Evolutionary conservation across 2,329 filamentous ascomycete species (phyloP).

Genomic region (Pyrenophora teres): DNA sequence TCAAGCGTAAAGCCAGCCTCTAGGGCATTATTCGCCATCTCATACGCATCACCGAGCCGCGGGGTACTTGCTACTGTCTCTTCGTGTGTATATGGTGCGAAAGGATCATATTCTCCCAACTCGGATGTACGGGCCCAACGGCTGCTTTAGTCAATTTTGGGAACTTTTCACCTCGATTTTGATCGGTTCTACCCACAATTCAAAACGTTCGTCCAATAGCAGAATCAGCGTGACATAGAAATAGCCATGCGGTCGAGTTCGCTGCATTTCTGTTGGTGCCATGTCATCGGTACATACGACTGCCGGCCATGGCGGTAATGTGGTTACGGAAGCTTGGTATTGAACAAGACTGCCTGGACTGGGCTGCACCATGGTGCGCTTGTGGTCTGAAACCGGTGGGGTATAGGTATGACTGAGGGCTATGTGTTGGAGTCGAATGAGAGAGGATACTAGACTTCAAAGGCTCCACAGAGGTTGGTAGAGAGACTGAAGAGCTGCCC

Average conservation of each 20-base stretch:
- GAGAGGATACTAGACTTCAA: not conserved
- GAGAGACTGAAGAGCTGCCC: too few relatives aligned
- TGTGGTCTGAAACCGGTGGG: not conserved
- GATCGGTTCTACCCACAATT: slow-evolving; percentile 16
- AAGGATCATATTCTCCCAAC: slow-evolving; percentile 21
- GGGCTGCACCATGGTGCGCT: not conserved
- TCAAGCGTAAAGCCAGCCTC: slow-evolving; percentile 7
- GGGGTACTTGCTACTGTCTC: not conserved
- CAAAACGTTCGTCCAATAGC: slow-evolving; percentile 13
- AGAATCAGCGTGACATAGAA: slow-evolving; percentile 19
- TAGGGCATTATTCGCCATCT: slow-evolving; percentile 1
- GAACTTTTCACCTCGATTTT: too few relatives aligned
- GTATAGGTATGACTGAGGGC: not conserved
- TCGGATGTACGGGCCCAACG: slow-evolving; percentile 25
- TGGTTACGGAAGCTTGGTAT: slow-evolving; percentile 7
- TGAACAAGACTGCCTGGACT: slow-evolving; percentile 17
- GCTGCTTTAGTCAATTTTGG: slow-evolving; percentile 11
- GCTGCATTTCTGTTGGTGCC: slow-evolving; percentile 11
- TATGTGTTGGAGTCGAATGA: not conserved
- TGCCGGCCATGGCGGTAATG: slow-evolving; percentile 21
- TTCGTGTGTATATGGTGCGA: not conserved
- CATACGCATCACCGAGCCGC: slow-evolving; percentile 19
- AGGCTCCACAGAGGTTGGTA: too few relatives aligned
- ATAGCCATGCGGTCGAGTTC: slow-evolving; percentile 16
- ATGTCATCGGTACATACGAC: slow-evolving; percentile 28